phyloP scores from a whole-genome alignment of 2,329 filamentous ascomycete species.

The Alternaria dauci region DNA sequence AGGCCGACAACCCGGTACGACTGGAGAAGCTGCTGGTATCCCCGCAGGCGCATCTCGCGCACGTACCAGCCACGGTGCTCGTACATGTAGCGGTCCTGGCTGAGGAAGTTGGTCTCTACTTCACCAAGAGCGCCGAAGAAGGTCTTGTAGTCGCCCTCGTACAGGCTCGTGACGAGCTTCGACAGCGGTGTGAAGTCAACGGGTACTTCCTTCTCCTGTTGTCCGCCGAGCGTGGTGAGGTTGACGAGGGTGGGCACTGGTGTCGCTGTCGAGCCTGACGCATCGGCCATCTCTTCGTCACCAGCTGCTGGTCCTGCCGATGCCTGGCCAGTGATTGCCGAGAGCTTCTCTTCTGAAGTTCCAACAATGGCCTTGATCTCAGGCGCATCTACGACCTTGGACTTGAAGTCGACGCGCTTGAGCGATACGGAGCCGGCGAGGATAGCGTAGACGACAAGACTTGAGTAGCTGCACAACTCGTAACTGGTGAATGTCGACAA shows the following conservation, averaged over 20 bases:
- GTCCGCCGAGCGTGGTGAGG: slow-evolving; percentile 82
- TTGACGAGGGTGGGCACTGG: slow-evolving; percentile 78
- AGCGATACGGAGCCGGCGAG: slow-evolving; percentile 92
- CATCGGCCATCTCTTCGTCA: slow-evolving; percentile 78
- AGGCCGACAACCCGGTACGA: slow-evolving; percentile 97
- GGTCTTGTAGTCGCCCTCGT: slow-evolving; percentile 90
- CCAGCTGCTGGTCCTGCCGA: slow-evolving; percentile 80
- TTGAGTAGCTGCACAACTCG: slow-evolving; percentile 96
- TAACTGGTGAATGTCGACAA: slow-evolving; percentile 98
- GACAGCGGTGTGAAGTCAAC: slow-evolving; percentile 91
- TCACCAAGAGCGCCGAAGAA: slow-evolving; percentile 91
- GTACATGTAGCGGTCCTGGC: slow-evolving; percentile 90
- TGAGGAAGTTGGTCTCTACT: slow-evolving; percentile 93
- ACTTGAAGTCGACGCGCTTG: slow-evolving; percentile 98
- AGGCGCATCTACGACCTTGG: slow-evolving; percentile 96
- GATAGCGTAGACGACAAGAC: slow-evolving; percentile 92
- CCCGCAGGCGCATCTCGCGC: slow-evolving; percentile 94
- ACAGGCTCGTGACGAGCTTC: slow-evolving; percentile 87
- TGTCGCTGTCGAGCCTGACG: slow-evolving; percentile 57
- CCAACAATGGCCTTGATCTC: slow-evolving; percentile 98
- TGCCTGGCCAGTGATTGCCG: slow-evolving; percentile 79
- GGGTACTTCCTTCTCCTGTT: slow-evolving; percentile 79
- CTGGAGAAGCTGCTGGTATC: slow-evolving; percentile 96
- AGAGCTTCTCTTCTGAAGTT: slow-evolving; percentile 84
- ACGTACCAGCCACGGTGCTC: slow-evolving; percentile 98